Conservation (phyloP, 2,329 filamentous ascomycete genomes). For the Hirsutella minnesotensis region DNA sequence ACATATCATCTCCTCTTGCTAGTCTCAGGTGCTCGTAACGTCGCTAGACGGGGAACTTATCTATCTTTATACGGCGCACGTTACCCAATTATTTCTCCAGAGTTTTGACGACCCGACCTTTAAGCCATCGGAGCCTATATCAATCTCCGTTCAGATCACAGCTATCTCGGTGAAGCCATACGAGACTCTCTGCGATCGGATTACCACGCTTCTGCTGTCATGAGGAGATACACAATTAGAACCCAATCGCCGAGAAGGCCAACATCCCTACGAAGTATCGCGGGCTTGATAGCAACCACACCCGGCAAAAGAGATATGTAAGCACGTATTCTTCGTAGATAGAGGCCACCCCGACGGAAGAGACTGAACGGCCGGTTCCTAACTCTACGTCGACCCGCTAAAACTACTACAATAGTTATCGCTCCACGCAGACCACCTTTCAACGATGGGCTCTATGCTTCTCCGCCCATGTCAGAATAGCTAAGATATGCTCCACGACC, state of each 20-base stretch:
- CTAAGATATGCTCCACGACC: not conserved
- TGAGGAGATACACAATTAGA: no score
- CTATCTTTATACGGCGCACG: constrained; percentile 4
- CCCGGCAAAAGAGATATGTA: no score
- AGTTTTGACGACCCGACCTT: constrained; percentile 2
- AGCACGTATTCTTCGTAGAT: no score
- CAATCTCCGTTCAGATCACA: constrained; percentile 1
- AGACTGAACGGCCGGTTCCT: not conserved
- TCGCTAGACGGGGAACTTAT: not conserved
- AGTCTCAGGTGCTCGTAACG: not conserved
- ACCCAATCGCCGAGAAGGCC: no score
- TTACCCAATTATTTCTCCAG: constrained; percentile 2
- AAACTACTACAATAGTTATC: not conserved
- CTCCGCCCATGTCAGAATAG: not conserved
- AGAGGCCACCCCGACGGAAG: no score
- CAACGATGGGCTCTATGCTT: not conserved
- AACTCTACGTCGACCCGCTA: not conserved
- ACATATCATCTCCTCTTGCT: not conserved
- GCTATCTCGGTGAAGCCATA: not conserved
- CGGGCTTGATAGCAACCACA: no score
- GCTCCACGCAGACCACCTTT: not conserved
- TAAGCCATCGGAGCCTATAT: constrained; percentile 1
- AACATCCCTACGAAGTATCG: no score
- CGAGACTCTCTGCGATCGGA: not conserved
- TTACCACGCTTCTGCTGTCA: not conserved